Percentiles rank a stretch among this genome's conserved stretches.
These are phyloP conservation scores for Neurospora sp. DNA, from an alignment of 495 filamentous ascomycete genomes.

Conservation along the genomic window DNA sequence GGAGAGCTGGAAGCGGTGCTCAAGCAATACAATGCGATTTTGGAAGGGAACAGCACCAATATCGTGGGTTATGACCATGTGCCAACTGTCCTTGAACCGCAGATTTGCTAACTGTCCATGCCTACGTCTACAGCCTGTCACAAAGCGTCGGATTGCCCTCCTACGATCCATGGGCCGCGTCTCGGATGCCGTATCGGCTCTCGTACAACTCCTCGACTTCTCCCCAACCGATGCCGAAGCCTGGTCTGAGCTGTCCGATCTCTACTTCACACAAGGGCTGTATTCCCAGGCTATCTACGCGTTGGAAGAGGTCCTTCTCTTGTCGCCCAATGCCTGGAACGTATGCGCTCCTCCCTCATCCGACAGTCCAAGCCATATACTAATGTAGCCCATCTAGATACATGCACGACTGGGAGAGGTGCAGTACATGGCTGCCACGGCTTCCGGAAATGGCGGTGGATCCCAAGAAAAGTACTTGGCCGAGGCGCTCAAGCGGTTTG, in stretches of 20 bases:
- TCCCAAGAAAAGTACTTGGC: constrained; percentile 42
- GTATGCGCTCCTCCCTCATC: constrained; percentile 38
- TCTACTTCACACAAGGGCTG: constrained; percentile 70
- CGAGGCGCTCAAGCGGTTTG: constrained; percentile 73
- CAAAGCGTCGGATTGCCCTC: constrained; percentile 78
- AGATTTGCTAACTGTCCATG: constrained; percentile 11
- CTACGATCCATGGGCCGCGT: constrained; percentile 58
- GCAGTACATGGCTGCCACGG: constrained; percentile 55
- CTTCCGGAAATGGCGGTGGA: constrained; percentile 30
- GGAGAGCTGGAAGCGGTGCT: constrained; percentile 56
- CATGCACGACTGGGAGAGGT: constrained; percentile 84
- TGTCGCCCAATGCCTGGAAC: constrained; percentile 93
- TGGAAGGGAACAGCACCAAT: constrained; percentile 69
- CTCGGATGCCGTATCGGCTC: constrained; percentile 60
- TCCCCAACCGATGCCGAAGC: constrained; percentile 87
- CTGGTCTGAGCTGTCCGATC: constrained; percentile 83
- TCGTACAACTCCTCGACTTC: constrained; percentile 66
- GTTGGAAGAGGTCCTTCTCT: constrained; percentile 79
- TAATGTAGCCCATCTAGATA: constrained; percentile 42
- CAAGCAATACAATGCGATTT: constrained; percentile 62
- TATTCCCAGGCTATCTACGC: constrained; percentile 78
- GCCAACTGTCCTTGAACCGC: neutral
- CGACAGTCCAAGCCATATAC: constrained; percentile 11
- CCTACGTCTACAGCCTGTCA: constrained; percentile 50
- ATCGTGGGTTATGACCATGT: constrained; percentile 45